Evolutionary conservation across 768 basidiomycete genomes (phyloP).

Genomic region (Roridomyces roridus): DNA sequence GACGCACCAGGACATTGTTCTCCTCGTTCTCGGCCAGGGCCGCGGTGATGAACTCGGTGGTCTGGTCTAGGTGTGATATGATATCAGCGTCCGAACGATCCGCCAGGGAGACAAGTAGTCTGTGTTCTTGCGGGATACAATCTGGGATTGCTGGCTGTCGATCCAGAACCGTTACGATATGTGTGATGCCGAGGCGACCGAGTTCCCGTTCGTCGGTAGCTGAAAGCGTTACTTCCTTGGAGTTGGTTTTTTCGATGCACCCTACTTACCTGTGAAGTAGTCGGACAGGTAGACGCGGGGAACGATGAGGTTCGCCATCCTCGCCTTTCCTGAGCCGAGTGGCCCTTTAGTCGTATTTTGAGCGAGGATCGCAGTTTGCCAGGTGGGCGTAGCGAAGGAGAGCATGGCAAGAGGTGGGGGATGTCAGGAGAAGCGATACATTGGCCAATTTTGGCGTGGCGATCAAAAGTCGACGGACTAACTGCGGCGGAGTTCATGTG

Average conservation of each 20-base stretch:
- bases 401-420: slow-evolving; percentile 3
- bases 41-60: slow-evolving; percentile 58
- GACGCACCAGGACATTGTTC: slow-evolving; percentile 58
- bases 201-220: slow-evolving; percentile 52
- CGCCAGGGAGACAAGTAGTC: slow-evolving; percentile 57
- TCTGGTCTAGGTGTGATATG: slow-evolving; percentile 48
- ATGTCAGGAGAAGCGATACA: neutral
- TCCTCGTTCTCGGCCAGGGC: slow-evolving; percentile 50
- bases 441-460: neutral
- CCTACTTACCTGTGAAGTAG: slow-evolving; percentile 42
- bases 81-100: slow-evolving; percentile 51
- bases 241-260: slow-evolving; percentile 52
- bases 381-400: slow-evolving; percentile 20
- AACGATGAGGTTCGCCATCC: slow-evolving; percentile 38
- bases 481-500: no score
- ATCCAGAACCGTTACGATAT: slow-evolving; percentile 73
- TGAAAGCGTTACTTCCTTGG: slow-evolving; percentile 28
- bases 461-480: neutral
- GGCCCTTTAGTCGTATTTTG: slow-evolving; percentile 2
- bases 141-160: slow-evolving; percentile 50
- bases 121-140: slow-evolving; percentile 44
- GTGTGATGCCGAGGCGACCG: slow-evolving; percentile 68
- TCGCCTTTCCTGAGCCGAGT: slow-evolving; percentile 15
- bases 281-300: slow-evolving; percentile 70
- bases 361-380: slow-evolving; percentile 19